Conservation (phyloP, 768 basidiomycete species). For the Podaxis pistillaris region DNA sequence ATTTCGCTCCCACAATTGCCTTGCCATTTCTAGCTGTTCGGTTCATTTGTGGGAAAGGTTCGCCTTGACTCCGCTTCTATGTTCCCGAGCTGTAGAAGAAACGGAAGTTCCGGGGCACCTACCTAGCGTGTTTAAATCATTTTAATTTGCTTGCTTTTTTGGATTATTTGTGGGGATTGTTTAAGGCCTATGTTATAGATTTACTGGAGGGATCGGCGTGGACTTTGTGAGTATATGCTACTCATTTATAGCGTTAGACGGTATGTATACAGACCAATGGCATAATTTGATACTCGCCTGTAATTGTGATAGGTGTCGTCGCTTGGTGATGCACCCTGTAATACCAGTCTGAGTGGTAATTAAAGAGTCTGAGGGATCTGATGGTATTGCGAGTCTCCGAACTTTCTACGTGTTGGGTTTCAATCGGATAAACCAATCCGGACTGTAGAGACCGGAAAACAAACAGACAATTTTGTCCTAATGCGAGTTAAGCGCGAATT, state of each 20-base stretch:
- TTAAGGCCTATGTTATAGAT: background rate
- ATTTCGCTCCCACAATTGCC: background rate
- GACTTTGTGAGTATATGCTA: background rate
- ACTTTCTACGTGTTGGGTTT: no score
- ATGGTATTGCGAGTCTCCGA: no score
- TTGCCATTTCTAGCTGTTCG: background rate
- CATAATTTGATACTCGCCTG: background rate
- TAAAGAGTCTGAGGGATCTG: no score
- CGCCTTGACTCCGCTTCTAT: background rate
- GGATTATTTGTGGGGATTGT: constrained; percentile 9
- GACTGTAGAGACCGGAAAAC: no score
- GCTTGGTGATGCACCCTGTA: no score
- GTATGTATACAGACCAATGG: background rate
- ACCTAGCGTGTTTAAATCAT: background rate
- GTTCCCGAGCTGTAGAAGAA: background rate
- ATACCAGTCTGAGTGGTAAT: no score
- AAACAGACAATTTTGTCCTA: no score
- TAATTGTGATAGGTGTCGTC: no score
- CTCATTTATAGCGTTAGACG: background rate
- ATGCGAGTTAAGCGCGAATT: no score
- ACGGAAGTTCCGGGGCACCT: background rate
- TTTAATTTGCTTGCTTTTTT: constrained; percentile 4
- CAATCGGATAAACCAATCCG: no score
- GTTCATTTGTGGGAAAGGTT: constrained; percentile 3
- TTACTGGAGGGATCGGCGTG: background rate